phyloP scores from a whole-genome alignment of 1,284 basidiomycete genomes.

The Puccinia horiana region DNA sequence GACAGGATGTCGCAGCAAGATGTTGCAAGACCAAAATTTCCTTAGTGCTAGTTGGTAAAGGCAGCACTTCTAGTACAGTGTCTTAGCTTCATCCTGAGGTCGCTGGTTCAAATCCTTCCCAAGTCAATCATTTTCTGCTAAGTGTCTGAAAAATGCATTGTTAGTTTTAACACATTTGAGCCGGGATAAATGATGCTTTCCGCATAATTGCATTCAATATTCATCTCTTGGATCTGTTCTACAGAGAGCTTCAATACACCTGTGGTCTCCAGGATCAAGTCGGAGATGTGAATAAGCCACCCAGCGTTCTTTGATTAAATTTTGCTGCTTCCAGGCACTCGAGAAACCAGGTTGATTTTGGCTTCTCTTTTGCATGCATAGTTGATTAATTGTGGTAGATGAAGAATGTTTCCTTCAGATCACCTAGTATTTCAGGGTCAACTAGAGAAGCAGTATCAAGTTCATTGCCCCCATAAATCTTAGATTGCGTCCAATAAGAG shows the following conservation, averaged over 20 bases:
- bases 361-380: background rate
- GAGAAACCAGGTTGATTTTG: slow-evolving; percentile 5
- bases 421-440: slow-evolving; percentile 7
- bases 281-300: background rate
- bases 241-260: background rate
- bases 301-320: slow-evolving; percentile 3
- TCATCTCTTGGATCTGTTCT: background rate
- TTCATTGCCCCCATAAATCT: background rate
- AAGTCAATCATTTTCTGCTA: too few species aligned
- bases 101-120: too few species aligned
- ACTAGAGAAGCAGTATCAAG: background rate
- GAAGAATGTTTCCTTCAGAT: background rate
- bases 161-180: too few species aligned
- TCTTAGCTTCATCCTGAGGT: too few species aligned
- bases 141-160: too few species aligned
- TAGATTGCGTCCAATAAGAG: background rate
- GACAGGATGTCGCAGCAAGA: too few species aligned
- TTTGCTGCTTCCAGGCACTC: slow-evolving; percentile 3
- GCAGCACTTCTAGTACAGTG: too few species aligned
- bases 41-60: too few species aligned
- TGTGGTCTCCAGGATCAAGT: slow-evolving; percentile 22
- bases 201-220: background rate
- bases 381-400: slow-evolving; percentile 7
- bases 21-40: too few species aligned
- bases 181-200: slow-evolving; percentile 6